These are phyloP conservation scores for Quercus rubra DNA, from an alignment of 306 rosid genomes.

Conservation along the genomic window DNA sequence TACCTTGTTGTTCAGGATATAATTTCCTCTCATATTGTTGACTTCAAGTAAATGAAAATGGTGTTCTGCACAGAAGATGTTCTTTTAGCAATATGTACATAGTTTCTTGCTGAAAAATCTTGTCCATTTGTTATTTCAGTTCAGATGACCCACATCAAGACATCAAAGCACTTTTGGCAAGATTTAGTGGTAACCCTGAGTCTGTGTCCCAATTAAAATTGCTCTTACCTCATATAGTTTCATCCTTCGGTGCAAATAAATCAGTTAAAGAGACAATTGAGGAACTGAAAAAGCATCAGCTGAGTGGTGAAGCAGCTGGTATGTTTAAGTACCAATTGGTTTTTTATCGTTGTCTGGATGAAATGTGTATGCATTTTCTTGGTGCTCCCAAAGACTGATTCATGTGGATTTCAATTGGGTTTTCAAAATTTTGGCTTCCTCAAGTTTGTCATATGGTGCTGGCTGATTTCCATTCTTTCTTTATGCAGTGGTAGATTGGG, in stretches of 20 bases:
- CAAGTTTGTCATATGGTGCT: background rate
- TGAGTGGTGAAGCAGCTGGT: constrained; percentile 68
- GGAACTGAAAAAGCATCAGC: constrained; percentile 64
- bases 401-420: background rate
- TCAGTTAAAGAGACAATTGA: constrained; percentile 64
- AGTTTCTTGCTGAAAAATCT: constrained; percentile 14
- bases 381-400: background rate
- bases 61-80: background rate
- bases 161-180: constrained; percentile 56
- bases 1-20: background rate
- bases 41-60: background rate
- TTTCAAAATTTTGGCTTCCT: background rate
- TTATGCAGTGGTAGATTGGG: constrained; percentile 82
- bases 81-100: background rate
- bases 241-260: constrained; percentile 63
- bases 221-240: constrained; percentile 71
- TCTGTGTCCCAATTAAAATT: constrained; percentile 61
- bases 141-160: constrained; percentile 85
- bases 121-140: constrained; percentile 43
- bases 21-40: background rate
- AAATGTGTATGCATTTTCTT: background rate
- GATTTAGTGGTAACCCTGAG: constrained; percentile 70
- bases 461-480: constrained; percentile 12
- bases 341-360: constrained; percentile 1
- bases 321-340: constrained; percentile 21